Conservation (phyloP, 148 eudicot genomes). For the Hydrangea macrophylla region DNA sequence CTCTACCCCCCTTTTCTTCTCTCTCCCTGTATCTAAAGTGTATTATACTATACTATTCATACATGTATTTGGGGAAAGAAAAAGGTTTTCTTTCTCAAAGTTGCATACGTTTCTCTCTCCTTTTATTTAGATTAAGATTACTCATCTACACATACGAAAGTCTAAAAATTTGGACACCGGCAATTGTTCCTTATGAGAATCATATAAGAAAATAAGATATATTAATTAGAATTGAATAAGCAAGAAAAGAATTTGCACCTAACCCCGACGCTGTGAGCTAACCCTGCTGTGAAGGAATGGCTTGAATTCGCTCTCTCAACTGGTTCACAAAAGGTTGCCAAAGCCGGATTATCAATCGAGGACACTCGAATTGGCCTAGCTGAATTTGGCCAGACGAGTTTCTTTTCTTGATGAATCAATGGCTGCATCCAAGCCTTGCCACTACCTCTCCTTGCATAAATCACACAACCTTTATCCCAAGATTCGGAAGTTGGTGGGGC, state of each 20-base stretch:
- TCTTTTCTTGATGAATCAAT: constrained; percentile 22
- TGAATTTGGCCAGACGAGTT: constrained; percentile 40
- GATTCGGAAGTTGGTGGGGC: constrained; percentile 19
- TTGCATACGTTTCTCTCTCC: too few species aligned
- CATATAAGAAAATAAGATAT: not conserved
- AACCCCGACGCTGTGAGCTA: constrained; percentile 50
- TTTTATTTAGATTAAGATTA: too few species aligned
- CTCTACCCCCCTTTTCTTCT: too few species aligned
- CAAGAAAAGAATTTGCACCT: constrained; percentile 19
- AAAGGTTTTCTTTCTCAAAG: too few species aligned
- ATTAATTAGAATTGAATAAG: not conserved
- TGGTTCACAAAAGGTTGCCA: constrained; percentile 52
- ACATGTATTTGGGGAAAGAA: too few species aligned
- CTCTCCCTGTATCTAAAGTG: too few species aligned
- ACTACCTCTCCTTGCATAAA: constrained; percentile 32
- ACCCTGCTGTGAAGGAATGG: constrained; percentile 45
- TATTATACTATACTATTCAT: too few species aligned
- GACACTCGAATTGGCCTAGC: constrained; percentile 42
- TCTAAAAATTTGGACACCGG: not conserved
- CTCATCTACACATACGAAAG: not conserved
- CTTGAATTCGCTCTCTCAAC: constrained; percentile 50
- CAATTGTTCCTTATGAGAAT: not conserved
- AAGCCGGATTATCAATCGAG: constrained; percentile 37
- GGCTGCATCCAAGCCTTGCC: constrained; percentile 53
- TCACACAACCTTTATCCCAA: constrained; percentile 37